Evolutionary conservation across 768 basidiomycete genomes (phyloP), one percentile per base, ranked within the genome.

Genomic region (Lactarius hengduanensis): DNA sequence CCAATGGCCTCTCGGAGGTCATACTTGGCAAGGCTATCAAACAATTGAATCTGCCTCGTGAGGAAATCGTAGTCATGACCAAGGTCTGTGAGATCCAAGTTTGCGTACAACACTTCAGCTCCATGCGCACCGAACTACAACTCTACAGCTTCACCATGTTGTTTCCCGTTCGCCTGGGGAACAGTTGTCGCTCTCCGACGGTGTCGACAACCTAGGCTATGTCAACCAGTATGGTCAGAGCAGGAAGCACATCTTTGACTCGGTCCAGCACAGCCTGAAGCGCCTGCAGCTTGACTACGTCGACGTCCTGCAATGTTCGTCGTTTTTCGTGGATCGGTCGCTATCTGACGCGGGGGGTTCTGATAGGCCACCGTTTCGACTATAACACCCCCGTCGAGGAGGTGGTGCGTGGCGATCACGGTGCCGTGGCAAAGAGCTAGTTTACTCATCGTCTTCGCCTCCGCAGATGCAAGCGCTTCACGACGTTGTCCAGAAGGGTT

Each of bases 241-340:
- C 60, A 74, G 80, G 38, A 81, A 83, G 78, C 82, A 84, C 72
- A 86, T 89, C 72, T 88, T 88, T 69, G 86, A 84, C 43, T 76
- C 82, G 15, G 81, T 83, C 15, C 86, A 86, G 69, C 75, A 76
- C 28, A 85, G 84, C 60, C 74, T 91, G 62, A 75, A 87, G 70
- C 80, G 90, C 40, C 78, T 92, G 11, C 86, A 89, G 59, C 75
- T 89, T 36, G 89, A 91, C 59, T 91, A 90, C 66, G 79, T 92
- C 69, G 90, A 91, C 72, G 74, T 91, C 1, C 75, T 90, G 10
- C 89, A 90, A 77, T 88, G 88, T 80, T 57, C 59, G 65, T 57
- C 20, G 65, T 57, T 15, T 41, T n/a, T 43, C 22, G 9, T 36
- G 34, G 18, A 11, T 34, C 45, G 40, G 26, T 55, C 26, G 30